Evolutionary conservation across 1,284 basidiomycete species (phyloP).

Genomic region (Sporisorium scitamineum): DNA sequence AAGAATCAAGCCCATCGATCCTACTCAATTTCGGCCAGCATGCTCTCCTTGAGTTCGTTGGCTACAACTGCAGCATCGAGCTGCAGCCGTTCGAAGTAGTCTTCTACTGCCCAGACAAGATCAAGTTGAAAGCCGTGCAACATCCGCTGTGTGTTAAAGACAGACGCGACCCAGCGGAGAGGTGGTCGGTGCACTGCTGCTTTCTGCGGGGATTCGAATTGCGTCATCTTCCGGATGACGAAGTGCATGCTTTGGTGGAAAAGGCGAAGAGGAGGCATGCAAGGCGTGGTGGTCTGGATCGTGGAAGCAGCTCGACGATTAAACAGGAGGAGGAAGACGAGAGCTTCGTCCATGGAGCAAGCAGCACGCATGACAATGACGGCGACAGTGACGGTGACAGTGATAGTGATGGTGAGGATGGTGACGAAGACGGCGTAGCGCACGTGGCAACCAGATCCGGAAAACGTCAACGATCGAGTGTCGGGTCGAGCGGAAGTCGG

Average conservation of each 20-base stretch:
- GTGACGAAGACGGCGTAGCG: too few species aligned
- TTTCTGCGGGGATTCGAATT: background rate
- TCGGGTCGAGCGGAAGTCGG: background rate
- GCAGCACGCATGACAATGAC: background rate
- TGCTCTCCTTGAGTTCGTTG: background rate
- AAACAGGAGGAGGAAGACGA: background rate
- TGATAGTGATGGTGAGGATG: too few species aligned
- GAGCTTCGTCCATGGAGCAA: background rate
- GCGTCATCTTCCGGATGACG: background rate
- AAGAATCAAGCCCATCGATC: background rate
- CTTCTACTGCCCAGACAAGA: background rate
- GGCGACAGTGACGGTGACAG: background rate
- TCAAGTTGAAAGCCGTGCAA: background rate
- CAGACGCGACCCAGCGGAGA: background rate
- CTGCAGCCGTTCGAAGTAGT: slow-evolving; percentile 17
- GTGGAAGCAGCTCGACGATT: background rate
- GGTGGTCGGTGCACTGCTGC: slow-evolving; percentile 5
- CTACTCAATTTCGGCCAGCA: slow-evolving; percentile 13
- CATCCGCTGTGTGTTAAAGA: background rate
- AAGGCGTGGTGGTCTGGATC: too few species aligned
- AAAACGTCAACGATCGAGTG: background rate
- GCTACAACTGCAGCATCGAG: slow-evolving; percentile 8
- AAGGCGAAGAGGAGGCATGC: background rate
- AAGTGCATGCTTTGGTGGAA: background rate
- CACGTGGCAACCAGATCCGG: too few species aligned